Evolutionary conservation across 306 rosid genomes (phyloP).

Genomic region (Begonia loranthoides): DNA sequence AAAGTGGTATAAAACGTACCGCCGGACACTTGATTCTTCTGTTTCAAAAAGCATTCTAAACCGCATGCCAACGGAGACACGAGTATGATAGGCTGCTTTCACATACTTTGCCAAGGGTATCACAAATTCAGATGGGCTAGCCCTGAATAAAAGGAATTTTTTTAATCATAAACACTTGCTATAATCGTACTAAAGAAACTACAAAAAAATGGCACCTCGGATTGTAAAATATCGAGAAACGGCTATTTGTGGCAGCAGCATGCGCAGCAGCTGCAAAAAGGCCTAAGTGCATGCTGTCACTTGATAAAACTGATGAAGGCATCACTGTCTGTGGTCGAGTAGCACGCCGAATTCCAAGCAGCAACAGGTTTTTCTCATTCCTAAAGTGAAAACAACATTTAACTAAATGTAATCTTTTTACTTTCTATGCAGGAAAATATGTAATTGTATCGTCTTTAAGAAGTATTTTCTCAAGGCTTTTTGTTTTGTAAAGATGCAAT

Average conservation of each 20-base stretch:
- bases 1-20: constrained; percentile 28
- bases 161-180: background rate
- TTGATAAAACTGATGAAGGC: constrained; percentile 96
- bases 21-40: constrained; percentile 93
- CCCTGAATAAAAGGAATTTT: constrained; percentile 34
- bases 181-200: background rate
- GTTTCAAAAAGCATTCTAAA: constrained; percentile 98
- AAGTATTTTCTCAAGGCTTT: too few species aligned
- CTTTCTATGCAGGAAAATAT: too few species aligned
- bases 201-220: constrained; percentile 46
- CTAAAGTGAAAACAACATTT: constrained; percentile 19
- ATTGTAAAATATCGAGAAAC: constrained; percentile 88
- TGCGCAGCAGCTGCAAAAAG: constrained; percentile 99
- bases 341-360: constrained; percentile 86
- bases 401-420: background rate
- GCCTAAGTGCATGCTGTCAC: constrained; percentile 99
- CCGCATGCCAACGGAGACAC: constrained; percentile 97
- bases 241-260: constrained; percentile 95
- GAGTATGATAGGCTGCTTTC: constrained; percentile 92
- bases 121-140: constrained; percentile 93
- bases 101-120: constrained; percentile 77
- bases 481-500: too few species aligned
- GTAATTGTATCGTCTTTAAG: too few species aligned
- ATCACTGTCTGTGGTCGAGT: constrained; percentile 89
- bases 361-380: constrained; percentile 93